phyloP scores from a whole-genome alignment of 306 rosid species.

The Prunus salicina region DNA sequence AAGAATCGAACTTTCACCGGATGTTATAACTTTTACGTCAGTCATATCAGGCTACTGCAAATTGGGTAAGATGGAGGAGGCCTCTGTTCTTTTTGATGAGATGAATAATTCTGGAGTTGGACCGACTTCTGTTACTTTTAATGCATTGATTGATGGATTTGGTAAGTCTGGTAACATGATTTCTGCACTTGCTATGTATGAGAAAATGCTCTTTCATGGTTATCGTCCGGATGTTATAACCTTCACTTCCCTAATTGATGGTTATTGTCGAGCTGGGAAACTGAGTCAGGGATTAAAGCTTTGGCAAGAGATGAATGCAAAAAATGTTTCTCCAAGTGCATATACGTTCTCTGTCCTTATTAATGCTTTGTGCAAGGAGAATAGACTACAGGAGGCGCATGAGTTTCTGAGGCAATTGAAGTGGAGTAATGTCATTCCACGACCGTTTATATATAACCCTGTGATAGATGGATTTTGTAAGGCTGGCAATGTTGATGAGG shows the following conservation, averaged over 20 bases:
- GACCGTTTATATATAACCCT: constrained; percentile 72
- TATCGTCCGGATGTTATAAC: constrained; percentile 65
- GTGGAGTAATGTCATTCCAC: constrained; percentile 39
- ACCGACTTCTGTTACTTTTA: constrained; percentile 64
- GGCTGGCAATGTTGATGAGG: constrained; percentile 81
- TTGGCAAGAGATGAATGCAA: constrained; percentile 65
- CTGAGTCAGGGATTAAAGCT: constrained; percentile 55
- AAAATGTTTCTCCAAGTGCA: constrained; percentile 47
- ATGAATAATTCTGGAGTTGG: constrained; percentile 47
- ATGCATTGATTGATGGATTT: constrained; percentile 67
- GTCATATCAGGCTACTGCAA: constrained; percentile 74
- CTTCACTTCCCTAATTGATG: constrained; percentile 66
- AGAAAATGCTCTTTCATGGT: constrained; percentile 53
- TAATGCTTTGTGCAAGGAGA: constrained; percentile 66
- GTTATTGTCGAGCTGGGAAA: constrained; percentile 63
- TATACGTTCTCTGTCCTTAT: constrained; percentile 75
- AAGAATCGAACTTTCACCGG: constrained; percentile 34
- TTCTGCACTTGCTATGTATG: constrained; percentile 49
- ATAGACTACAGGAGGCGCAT: constrained; percentile 67
- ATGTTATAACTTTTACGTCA: constrained; percentile 65
- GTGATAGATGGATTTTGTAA: constrained; percentile 84
- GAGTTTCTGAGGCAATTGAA: constrained; percentile 55
- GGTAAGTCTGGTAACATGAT: constrained; percentile 61
- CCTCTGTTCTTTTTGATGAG: constrained; percentile 51
- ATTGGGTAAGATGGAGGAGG: constrained; percentile 61